These are phyloP conservation scores for Xylaria scruposa DNA, from an alignment of 495 filamentous ascomycete species.

Conservation along the genomic window DNA sequence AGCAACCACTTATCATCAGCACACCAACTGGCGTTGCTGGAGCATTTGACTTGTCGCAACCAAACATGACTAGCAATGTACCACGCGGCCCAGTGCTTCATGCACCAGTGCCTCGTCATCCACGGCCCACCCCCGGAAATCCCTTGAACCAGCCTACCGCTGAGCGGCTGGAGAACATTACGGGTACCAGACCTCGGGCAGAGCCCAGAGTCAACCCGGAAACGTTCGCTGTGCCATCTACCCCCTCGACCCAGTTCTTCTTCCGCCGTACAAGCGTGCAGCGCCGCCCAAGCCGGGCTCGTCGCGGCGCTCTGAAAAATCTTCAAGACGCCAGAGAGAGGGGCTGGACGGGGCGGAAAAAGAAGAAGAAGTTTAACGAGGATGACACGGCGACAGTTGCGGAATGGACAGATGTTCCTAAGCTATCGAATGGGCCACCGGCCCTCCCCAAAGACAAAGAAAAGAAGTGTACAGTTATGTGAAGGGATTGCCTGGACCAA, in stretches of 20 bases:
- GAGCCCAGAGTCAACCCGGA: constrained; percentile 23
- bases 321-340: constrained; percentile 60
- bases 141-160: constrained; percentile 53
- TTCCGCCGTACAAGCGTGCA: constrained; percentile 45
- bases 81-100: constrained; percentile 46
- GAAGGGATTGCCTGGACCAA: constrained; percentile 24
- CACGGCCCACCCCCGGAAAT: constrained; percentile 44
- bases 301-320: constrained; percentile 61
- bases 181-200: constrained; percentile 41
- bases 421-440: constrained; percentile 27
- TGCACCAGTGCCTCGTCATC: constrained; percentile 52
- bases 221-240: constrained; percentile 12
- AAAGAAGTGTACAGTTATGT: constrained; percentile 64
- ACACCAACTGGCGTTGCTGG: constrained; percentile 54
- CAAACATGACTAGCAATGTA: constrained; percentile 32
- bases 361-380: constrained; percentile 47
- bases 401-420: constrained; percentile 59
- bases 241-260: constrained; percentile 38
- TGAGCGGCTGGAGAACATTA: constrained; percentile 57
- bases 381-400: constrained; percentile 47
- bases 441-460: constrained; percentile 46
- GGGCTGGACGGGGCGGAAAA: constrained; percentile 57
- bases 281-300: constrained; percentile 56
- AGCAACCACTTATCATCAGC: constrained; percentile 57
- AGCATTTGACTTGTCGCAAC: constrained; percentile 48